These are phyloP conservation scores for Pichia scutulata DNA, from an alignment of 805 yeast genomes.

Conservation along the genomic window DNA sequence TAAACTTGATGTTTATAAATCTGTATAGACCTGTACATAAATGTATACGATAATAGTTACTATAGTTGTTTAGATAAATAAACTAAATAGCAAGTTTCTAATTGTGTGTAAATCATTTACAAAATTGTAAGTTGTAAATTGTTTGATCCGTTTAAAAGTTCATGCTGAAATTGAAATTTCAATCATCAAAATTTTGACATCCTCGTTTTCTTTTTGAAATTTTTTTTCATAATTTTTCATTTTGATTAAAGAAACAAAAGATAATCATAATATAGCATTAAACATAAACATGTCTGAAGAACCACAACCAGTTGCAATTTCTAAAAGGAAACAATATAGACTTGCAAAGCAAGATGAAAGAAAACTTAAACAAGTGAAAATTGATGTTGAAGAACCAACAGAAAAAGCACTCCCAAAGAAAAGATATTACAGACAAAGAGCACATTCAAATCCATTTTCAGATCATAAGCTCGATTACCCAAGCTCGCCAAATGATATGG, in stretches of 20 bases:
- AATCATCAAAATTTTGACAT: not conserved
- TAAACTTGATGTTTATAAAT: not conserved
- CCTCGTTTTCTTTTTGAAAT: not conserved
- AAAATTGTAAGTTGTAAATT: too few relatives aligned
- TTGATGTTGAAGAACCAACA: conserved; percentile 27
- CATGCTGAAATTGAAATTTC: not conserved
- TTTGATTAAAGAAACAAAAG: not conserved
- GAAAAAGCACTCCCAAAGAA: conserved; percentile 58
- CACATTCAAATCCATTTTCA: conserved; percentile 95
- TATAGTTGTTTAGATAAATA: too few relatives aligned
- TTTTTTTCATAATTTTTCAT: not conserved
- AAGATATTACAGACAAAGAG: conserved; percentile 89
- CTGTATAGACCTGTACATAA: not conserved
- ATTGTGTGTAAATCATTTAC: too few relatives aligned
- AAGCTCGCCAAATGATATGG: conserved; percentile 69
- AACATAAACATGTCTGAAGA: not conserved
- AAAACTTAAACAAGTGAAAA: conserved; percentile 38
- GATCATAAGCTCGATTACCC: conserved; percentile 94
- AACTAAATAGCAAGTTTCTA: too few relatives aligned
- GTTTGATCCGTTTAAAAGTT: not conserved
- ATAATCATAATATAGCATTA: not conserved
- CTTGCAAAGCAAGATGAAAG: conserved; percentile 34
- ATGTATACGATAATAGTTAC: not conserved
- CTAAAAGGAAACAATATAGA: conserved; percentile 10
- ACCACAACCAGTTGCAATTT: not conserved